Evolutionary conservation across 768 basidiomycete species (phyloP).

Genomic region (Collybiopsis luxurians): DNA sequence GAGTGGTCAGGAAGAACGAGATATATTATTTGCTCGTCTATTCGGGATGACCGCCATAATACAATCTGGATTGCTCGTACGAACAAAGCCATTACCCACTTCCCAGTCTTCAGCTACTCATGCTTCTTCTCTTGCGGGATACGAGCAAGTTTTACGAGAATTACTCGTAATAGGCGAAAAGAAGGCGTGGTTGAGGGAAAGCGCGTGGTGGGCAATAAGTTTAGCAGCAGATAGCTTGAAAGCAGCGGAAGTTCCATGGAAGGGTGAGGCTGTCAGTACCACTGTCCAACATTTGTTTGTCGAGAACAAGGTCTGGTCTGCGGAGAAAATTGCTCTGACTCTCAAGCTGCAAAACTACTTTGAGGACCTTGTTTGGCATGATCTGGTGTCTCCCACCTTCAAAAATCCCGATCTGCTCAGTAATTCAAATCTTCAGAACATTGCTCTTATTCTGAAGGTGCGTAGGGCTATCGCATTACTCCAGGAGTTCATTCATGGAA

Average conservation of each 20-base stretch:
- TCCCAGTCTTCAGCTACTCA: slow-evolving; percentile 52
- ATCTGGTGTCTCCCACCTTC: slow-evolving; percentile 68
- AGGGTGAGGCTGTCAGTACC: slow-evolving; percentile 53
- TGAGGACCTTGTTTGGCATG: slow-evolving; percentile 67
- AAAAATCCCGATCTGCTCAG: slow-evolving; percentile 69
- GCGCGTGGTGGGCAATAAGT: slow-evolving; percentile 81
- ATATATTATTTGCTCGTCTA: slow-evolving; percentile 86
- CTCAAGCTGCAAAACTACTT: slow-evolving; percentile 63
- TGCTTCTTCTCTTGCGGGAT: slow-evolving; percentile 58
- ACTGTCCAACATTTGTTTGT: slow-evolving; percentile 53
- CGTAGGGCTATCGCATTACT: slow-evolving; percentile 10
- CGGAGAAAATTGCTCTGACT: slow-evolving; percentile 83
- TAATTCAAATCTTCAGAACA: slow-evolving; percentile 62
- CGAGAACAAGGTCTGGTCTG: slow-evolving; percentile 66
- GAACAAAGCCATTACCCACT: slow-evolving; percentile 49
- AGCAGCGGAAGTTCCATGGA: slow-evolving; percentile 67
- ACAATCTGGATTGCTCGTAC: slow-evolving; percentile 79
- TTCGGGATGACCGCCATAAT: slow-evolving; percentile 87
- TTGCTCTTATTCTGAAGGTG: slow-evolving; percentile 84
- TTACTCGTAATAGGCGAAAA: slow-evolving; percentile 72
- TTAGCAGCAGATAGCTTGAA: slow-evolving; percentile 61
- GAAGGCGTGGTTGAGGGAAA: slow-evolving; percentile 90
- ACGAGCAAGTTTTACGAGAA: slow-evolving; percentile 52
- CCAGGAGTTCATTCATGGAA: neutral
- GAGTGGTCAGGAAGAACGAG: slow-evolving; percentile 91